Evolutionary conservation across 805 yeast genomes (phyloP).

Genomic region (Geotrichum ghanense): DNA sequence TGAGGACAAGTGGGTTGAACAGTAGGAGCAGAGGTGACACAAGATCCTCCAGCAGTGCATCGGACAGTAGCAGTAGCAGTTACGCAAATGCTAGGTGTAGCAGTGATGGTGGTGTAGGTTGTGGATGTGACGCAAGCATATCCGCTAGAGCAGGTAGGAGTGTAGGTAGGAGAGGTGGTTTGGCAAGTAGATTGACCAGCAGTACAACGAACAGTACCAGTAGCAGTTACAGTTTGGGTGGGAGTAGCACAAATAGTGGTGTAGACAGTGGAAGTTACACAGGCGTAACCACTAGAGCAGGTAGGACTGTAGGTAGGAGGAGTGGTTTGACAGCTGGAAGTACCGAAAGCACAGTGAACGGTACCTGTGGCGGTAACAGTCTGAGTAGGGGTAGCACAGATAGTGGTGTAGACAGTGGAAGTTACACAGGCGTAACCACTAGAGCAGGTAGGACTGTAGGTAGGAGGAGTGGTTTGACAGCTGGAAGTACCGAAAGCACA

Average conservation of each 20-base stretch:
- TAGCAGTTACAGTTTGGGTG: conserved; percentile 14
- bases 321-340: background rate
- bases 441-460: background rate
- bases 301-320: background rate
- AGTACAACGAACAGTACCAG: conserved; percentile 4
- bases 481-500: background rate
- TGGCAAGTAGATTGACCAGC: conserved; percentile 2
- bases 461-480: background rate
- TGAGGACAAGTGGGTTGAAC: background rate
- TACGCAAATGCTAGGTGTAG: background rate
- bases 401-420: background rate
- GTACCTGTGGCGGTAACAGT: background rate
- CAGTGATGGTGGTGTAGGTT: background rate
- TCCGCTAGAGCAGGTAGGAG: background rate
- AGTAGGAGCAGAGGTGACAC: background rate
- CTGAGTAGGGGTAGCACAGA: background rate
- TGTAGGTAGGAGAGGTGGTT: conserved; percentile 1
- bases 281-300: background rate
- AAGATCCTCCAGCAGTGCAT: background rate
- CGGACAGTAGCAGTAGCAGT: background rate
- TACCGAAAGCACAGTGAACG: background rate
- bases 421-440: conserved; percentile 1
- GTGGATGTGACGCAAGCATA: background rate
- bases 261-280: background rate
- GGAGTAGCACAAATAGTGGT: conserved; percentile 4